Evolutionary conservation across 176 grass and related monocot species (phyloP).

Genomic region (Zea mays): DNA sequence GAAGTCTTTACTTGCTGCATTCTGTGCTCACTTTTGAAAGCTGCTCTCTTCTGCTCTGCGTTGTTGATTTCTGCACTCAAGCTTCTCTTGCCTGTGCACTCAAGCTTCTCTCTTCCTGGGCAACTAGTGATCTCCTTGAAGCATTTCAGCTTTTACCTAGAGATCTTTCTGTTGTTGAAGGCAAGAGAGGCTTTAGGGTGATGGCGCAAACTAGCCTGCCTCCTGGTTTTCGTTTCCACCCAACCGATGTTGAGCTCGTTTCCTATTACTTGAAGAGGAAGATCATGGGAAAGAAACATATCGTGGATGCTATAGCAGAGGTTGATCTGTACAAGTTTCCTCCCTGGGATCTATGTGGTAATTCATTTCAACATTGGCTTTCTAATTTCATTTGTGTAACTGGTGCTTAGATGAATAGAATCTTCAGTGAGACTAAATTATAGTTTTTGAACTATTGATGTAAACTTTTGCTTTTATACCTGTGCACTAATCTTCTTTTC

Average conservation of each 20-base stretch:
- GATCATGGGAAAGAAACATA: slow-evolving; percentile 71
- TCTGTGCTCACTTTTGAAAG: slow-evolving; percentile 12
- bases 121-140: slow-evolving; percentile 19
- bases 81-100: slow-evolving; percentile 8
- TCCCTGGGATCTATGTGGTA: slow-evolving; percentile 96
- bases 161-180: slow-evolving; percentile 21
- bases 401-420: neutral
- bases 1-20: slow-evolving; percentile 30
- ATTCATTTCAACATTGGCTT: slow-evolving; percentile 15
- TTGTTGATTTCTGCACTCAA: slow-evolving; percentile 3
- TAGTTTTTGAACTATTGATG: neutral
- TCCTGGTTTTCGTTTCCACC: slow-evolving; percentile 90
- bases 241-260: slow-evolving; percentile 89
- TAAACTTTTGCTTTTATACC: neutral
- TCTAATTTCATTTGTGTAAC: neutral
- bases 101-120: slow-evolving; percentile 14
- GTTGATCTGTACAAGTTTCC: slow-evolving; percentile 87
- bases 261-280: slow-evolving; percentile 89
- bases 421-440: neutral
- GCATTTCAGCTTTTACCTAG: slow-evolving; percentile 29
- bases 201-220: slow-evolving; percentile 75
- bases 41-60: neutral
- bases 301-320: slow-evolving; percentile 64
- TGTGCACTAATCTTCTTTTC: slow-evolving; percentile 12
- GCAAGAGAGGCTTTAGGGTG: slow-evolving; percentile 22